Base-by-base conservation (phyloP, 441 rosid genomes). In the Francoa sonchifolia region DNA sequence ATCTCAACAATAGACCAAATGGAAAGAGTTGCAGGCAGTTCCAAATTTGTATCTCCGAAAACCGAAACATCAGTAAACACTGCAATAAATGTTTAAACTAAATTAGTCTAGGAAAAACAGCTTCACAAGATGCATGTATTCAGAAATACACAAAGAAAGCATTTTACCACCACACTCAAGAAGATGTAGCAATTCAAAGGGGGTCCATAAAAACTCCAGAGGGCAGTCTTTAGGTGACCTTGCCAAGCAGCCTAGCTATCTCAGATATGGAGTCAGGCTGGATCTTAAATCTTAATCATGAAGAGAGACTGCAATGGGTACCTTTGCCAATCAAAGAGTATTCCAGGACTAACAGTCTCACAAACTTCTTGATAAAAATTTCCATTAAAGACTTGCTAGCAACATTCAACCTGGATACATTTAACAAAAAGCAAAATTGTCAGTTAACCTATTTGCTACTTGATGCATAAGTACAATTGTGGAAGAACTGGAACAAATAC, bases 201-300 rank as follows among this genome's bases (percentile, higher is more conserved):
- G 88, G 89, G 33, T 89, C 94, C 46, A 92, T 82, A 55, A 77
- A 84, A 50, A 76, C 84, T 41, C 94, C 97, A 25, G 57, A 44
- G n/a, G 97, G 94, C 43, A 85, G 77, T 39, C 74, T 66, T 65
- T 82, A 82, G 7, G 74, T 27, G 10, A 66, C 63, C 57, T 85
- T 59, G 43, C 73, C 65, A 36, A 42, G 30, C 39, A 26, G 54
- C 34, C 21, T 4, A 14, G 54, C 59, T 9, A 36, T 54, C 58
- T 47, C 19, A 41, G 58, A 32, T 42, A 20, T 30, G 32, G 47
- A 39, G 30, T 44, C 54, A 28, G 58, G 47, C 31, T 50, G 52
- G 45, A 46, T 38, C 17, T 51, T 51, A 50, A 77, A 40, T 57
- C 61, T 66, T 39, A 85, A 32, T 3, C 71, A 56, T 31, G 80